Conservation (phyloP, 495 filamentous ascomycete genomes). For the Tuber aestivum region DNA sequence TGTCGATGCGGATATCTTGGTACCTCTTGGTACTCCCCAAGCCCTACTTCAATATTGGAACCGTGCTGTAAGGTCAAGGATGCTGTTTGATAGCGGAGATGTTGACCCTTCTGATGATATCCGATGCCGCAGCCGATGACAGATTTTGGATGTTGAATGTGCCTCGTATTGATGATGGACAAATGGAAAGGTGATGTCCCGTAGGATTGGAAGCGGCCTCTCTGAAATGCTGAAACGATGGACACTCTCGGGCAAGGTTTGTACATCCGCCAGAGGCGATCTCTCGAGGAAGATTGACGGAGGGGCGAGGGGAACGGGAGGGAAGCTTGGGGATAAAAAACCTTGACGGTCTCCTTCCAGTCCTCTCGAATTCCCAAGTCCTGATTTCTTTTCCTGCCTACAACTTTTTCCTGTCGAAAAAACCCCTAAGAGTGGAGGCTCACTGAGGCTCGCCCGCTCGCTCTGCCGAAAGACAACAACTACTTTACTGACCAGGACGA, state of each 20-base stretch:
- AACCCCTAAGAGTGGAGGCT: slow-evolving; percentile 12
- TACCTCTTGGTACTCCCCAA: background rate
- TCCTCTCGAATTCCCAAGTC: background rate
- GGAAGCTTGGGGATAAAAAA: slow-evolving; percentile 23
- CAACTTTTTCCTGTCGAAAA: slow-evolving; percentile 8
- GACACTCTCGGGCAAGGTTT: background rate
- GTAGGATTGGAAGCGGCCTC: background rate
- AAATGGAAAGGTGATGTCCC: background rate
- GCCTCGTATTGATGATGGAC: background rate
- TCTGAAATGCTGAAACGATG: background rate
- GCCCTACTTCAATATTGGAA: background rate
- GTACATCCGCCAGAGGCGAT: slow-evolving; percentile 15
- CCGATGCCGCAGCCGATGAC: background rate
- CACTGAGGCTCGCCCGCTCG: slow-evolving; percentile 11
- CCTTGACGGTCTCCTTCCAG: slow-evolving; percentile 19
- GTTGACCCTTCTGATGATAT: background rate
- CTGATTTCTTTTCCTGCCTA: background rate
- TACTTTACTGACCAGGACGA: background rate
- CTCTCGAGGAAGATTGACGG: slow-evolving; percentile 27
- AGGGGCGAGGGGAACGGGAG: slow-evolving; percentile 20
- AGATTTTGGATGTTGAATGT: slow-evolving; percentile 2
- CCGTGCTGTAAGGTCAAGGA: slow-evolving; percentile 3
- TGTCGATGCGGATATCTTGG: background rate
- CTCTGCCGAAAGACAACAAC: slow-evolving; percentile 13
- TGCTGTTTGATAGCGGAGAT: background rate